Conservation (phyloP, 1,284 basidiomycete genomes). For the Malassezia slooffiae region DNA sequence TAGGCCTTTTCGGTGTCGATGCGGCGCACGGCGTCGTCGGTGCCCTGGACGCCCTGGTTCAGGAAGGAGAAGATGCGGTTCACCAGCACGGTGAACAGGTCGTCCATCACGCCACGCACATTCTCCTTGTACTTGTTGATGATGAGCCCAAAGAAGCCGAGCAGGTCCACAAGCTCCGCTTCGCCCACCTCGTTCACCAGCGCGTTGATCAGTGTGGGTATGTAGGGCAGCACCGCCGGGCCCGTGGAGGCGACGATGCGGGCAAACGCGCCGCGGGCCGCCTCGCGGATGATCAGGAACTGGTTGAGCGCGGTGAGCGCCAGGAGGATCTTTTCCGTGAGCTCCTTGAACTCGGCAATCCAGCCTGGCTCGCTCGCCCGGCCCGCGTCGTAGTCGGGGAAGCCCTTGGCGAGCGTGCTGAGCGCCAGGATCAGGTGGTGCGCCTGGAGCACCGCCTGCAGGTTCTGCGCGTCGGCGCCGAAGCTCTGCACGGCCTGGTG, state of each 20-base stretch:
- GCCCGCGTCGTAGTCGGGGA: constrained; percentile 54
- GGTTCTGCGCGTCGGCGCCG: constrained; percentile 49
- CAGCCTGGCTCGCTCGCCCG: constrained; percentile 57
- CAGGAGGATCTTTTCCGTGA: constrained; percentile 78
- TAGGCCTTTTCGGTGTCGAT: constrained; percentile 83
- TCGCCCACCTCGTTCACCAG: constrained; percentile 83
- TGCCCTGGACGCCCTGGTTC: constrained; percentile 71
- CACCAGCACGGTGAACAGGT: constrained; percentile 75
- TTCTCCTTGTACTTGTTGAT: constrained; percentile 84
- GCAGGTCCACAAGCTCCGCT: constrained; percentile 83
- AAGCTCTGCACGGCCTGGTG: constrained; percentile 57
- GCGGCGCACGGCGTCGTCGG: constrained; percentile 75
- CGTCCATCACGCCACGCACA: constrained; percentile 74
- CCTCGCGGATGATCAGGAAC: constrained; percentile 79
- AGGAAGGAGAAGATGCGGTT: constrained; percentile 72
- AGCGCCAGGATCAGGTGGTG: constrained; percentile 93
- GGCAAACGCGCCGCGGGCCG: constrained; percentile 71
- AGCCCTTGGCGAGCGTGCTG: constrained; percentile 90
- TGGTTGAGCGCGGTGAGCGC: constrained; percentile 78
- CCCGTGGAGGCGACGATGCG: constrained; percentile 83
- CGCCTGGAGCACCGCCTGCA: constrained; percentile 69
- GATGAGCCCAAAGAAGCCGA: constrained; percentile 81
- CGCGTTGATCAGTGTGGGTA: constrained; percentile 74
- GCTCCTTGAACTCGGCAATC: constrained; percentile 69
- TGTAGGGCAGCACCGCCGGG: constrained; percentile 60